phyloP scores from a whole-genome alignment of 1,139 yeast species.

The Spathaspora jeffriesii region DNA sequence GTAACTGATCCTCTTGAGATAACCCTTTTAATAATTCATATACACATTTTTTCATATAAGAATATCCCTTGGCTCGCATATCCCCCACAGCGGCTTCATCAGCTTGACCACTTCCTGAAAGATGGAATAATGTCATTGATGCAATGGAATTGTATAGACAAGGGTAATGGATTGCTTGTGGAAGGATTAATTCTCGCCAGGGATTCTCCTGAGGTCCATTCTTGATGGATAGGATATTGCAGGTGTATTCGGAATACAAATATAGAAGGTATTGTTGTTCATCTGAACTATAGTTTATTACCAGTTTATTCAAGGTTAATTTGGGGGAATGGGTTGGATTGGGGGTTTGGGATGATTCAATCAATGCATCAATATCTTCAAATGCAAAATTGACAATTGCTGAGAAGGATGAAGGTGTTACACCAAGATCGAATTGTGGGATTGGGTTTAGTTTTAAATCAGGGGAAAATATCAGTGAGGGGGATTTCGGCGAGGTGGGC shows the following conservation, averaged over 20 bases:
- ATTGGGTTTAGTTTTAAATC: not conserved
- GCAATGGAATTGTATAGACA: slow-evolving; percentile 64
- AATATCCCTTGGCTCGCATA: slow-evolving; percentile 50
- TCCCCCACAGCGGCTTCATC: slow-evolving; percentile 24
- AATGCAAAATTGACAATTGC: slow-evolving; percentile 46
- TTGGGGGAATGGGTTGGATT: not conserved
- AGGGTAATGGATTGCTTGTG: slow-evolving; percentile 52
- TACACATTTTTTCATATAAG: slow-evolving; percentile 61
- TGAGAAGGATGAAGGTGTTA: slow-evolving; percentile 43
- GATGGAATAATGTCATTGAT: slow-evolving; percentile 65
- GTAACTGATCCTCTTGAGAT: slow-evolving; percentile 40
- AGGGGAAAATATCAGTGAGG: not conserved
- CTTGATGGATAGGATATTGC: slow-evolving; percentile 62
- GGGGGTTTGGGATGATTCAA: slow-evolving; percentile 1
- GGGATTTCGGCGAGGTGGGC: slow-evolving; percentile 16
- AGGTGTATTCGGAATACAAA: slow-evolving; percentile 48
- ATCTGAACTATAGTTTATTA: slow-evolving; percentile 13
- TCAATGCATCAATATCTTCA: slow-evolving; percentile 18
- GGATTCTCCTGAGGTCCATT: slow-evolving; percentile 68
- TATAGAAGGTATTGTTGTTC: slow-evolving; percentile 37
- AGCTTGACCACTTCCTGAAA: slow-evolving; percentile 49
- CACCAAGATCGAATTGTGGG: slow-evolving; percentile 1
- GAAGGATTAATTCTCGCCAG: slow-evolving; percentile 61
- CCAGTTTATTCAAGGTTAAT: slow-evolving; percentile 2
- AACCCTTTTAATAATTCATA: slow-evolving; percentile 59